These are phyloP conservation scores for Irpex sp. DNA, from an alignment of 1,284 basidiomycete genomes.

Conservation along the genomic window DNA sequence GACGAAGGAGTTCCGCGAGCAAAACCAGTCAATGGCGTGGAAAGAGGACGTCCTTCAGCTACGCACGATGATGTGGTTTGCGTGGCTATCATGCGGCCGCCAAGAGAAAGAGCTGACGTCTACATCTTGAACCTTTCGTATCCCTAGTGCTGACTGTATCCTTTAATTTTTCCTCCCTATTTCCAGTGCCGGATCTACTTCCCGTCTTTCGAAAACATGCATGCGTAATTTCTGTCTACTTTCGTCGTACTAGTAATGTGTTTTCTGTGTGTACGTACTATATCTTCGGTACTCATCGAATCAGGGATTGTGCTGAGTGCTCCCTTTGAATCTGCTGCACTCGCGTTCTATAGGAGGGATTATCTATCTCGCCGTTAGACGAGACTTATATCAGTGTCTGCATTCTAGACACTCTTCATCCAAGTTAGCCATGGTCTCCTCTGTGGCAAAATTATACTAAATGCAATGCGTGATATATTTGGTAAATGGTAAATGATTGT, in stretches of 20 bases:
- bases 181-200: neutral
- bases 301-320: neutral
- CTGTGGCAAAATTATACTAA: neutral
- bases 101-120: conserved; percentile 39
- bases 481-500: neutral
- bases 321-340: neutral
- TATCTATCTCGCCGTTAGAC: neutral
- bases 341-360: neutral
- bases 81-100: conserved; percentile 66
- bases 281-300: neutral
- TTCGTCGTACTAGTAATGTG: neutral
- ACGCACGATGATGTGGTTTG: conserved; percentile 90
- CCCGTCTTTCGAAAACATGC: neutral
- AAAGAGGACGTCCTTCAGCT: conserved; percentile 93
- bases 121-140: neutral
- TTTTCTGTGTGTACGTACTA: neutral
- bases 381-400: neutral
- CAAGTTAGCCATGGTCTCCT: too few relatives aligned
- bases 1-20: conserved; percentile 83
- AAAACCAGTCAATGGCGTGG: conserved; percentile 85
- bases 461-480: neutral
- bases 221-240: neutral
- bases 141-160: neutral
- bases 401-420: neutral
- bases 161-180: neutral